Conservation (phyloP, 192 early-diverging fungal species). For the Paraglomus brasilianum region DNA sequence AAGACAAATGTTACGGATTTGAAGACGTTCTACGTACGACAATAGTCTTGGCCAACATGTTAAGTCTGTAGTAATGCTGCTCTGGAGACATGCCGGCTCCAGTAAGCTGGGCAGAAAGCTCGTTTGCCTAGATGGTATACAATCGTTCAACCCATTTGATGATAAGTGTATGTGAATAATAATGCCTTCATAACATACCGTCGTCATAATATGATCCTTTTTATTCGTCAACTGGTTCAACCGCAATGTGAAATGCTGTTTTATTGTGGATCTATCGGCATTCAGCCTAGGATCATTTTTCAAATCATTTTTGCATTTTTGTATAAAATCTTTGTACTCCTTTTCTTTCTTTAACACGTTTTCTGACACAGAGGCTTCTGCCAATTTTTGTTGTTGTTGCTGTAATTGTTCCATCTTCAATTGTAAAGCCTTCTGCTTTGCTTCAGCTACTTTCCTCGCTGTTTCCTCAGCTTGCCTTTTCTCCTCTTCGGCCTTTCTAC, state of each 20-base stretch:
- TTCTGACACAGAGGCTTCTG: slow-evolving; percentile 22
- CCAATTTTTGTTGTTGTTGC: slow-evolving; percentile 31
- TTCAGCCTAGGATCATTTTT: slow-evolving; percentile 34
- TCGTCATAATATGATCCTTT: slow-evolving; percentile 35
- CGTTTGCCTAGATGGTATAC: background rate
- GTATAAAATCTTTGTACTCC: slow-evolving; percentile 2
- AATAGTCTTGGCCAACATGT: background rate
- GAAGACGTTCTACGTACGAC: background rate
- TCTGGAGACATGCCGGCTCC: background rate
- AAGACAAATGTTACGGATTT: background rate
- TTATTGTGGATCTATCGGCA: slow-evolving; percentile 38
- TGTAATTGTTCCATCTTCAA: slow-evolving; percentile 17
- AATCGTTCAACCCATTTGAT: background rate
- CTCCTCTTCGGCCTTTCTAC: slow-evolving; percentile 29
- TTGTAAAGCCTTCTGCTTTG: slow-evolving; percentile 25
- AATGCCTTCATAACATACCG: slow-evolving; percentile 24
- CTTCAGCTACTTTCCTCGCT: slow-evolving; percentile 13
- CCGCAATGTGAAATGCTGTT: slow-evolving; percentile 33
- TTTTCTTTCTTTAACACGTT: slow-evolving; percentile 8
- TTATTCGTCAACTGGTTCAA: slow-evolving; percentile 34
- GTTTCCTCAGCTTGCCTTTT: background rate
- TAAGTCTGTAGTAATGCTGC: background rate
- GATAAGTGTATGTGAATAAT: background rate
- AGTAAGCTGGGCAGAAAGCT: background rate
- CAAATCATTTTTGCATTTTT: slow-evolving; percentile 32